Evolutionary conservation across 2,329 filamentous ascomycete species (phyloP), one percentile per base, ranked within the genome.

Genomic region (Verticillium tricorpus): DNA sequence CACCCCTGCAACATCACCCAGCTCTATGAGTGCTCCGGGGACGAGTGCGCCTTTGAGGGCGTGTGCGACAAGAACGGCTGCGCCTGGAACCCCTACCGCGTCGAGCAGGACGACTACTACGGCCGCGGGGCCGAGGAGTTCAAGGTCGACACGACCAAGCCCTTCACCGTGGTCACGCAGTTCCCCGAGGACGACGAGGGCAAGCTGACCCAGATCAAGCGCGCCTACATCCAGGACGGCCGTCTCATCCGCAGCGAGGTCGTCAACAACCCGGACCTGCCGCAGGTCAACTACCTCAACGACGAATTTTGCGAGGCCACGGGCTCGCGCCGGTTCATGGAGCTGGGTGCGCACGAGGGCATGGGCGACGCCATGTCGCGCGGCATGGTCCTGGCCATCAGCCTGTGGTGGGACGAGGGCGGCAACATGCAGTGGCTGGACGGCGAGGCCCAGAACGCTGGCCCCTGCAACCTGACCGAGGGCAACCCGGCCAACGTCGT

Each of bases 361-460:
- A 81, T 82, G 77, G 80, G 80, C 3, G 74, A 78, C 25, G 74
- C 80, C 31, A 69, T 82, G 67, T 66, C 66, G 28, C 74, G 79
- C 12, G 80, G 78, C 31, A 83, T 83, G 81, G 81, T 83, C 0
- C 73, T 84, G n/a, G 74, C 74, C 22, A 77, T 85, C 68, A 78
- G 75, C 65, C 73, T 86, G 60, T 85, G 82, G 82, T 83, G 82
- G 76, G 82, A 84, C 63, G 75, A 77, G n/a, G 70, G 76, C 37
- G 76, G 74, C 28, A 77, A 75, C 63, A 85, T 86, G 83, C 72
- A 75, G 25, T 85, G 83, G 83, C 72, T 86, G 14, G 82, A 86
- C 61, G 62, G 64, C 12, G 73, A 75, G 52, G 67, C 76, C 2
- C 71, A 67, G 19, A 73, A 72, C 31, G 70, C 78, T 3, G 84